phyloP scores from a whole-genome alignment of 2,329 filamentous ascomycete species.

The Aspergillus sclerotialis region DNA sequence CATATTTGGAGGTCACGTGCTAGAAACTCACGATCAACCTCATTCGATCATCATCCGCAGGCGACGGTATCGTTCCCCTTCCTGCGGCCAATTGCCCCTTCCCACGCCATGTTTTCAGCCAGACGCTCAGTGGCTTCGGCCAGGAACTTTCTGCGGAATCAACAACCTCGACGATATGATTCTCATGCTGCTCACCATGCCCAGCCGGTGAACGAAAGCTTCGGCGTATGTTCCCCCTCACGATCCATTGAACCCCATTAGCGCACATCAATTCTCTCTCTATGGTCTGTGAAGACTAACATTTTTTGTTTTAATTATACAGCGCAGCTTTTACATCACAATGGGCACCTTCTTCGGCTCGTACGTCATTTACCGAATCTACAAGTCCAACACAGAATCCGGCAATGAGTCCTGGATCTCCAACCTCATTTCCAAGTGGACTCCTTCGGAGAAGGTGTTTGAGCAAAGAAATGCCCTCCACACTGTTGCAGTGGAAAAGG shows the following conservation, averaged over 20 bases:
- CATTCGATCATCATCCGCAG: slow-evolving; percentile 15
- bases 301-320: slow-evolving; percentile 9
- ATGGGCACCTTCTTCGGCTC: slow-evolving; percentile 36
- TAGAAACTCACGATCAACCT: slow-evolving; percentile 6
- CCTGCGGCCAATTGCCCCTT: slow-evolving; percentile 23
- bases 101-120: slow-evolving; percentile 35
- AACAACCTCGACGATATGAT: slow-evolving; percentile 38
- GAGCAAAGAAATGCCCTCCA: slow-evolving; percentile 54
- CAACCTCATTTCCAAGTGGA: slow-evolving; percentile 49
- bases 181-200: slow-evolving; percentile 36
- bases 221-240: slow-evolving; percentile 38
- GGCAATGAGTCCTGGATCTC: slow-evolving; percentile 35
- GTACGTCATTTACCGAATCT: slow-evolving; percentile 37
- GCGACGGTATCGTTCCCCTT: slow-evolving; percentile 23
- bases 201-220: slow-evolving; percentile 39
- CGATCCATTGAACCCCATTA: slow-evolving; percentile 7
- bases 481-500: slow-evolving; percentile 55
- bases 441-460: slow-evolving; percentile 46
- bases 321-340: slow-evolving; percentile 44
- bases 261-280: not conserved
- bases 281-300: slow-evolving; percentile 12
- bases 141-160: slow-evolving; percentile 32
- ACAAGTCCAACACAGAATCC: slow-evolving; percentile 30
- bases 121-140: slow-evolving; percentile 32
- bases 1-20: slow-evolving; percentile 10